Evolutionary conservation across 805 yeast species (phyloP).

Genomic region (Lipomyces yamanashiensis): DNA sequence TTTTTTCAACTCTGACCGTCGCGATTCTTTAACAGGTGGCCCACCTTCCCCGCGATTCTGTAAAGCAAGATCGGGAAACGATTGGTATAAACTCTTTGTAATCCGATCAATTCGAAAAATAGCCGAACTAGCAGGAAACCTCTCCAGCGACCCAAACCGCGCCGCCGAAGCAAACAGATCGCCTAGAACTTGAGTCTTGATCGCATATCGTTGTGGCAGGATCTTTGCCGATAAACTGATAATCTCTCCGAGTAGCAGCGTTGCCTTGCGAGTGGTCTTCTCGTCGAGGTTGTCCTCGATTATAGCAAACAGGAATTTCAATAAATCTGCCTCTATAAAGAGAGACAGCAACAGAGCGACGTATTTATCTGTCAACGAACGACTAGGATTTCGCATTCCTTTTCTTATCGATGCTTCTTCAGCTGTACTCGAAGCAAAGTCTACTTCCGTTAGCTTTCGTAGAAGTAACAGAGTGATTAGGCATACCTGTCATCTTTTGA

Average conservation of each 20-base stretch:
- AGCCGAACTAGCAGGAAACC: conserved; percentile 47
- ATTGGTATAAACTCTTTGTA: conserved; percentile 38
- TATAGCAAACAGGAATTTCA: conserved; percentile 18
- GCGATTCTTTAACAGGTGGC: conserved; percentile 10
- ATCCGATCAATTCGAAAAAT: conserved; percentile 56
- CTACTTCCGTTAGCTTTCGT: conserved; percentile 1
- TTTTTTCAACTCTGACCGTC: conserved; percentile 35
- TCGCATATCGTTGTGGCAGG: conserved; percentile 55
- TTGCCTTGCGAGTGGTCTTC: conserved; percentile 60
- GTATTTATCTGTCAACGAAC: conserved; percentile 57
- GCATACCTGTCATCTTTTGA: conserved; percentile 35
- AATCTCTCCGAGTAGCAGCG: conserved; percentile 67
- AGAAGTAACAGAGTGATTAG: background rate
- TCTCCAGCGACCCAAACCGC: conserved; percentile 31
- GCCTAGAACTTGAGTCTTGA: conserved; percentile 38
- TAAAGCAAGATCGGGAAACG: conserved; percentile 17
- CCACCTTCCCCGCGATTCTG: conserved; percentile 10
- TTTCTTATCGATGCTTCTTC: background rate
- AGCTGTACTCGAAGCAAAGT: background rate
- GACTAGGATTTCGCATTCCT: conserved; percentile 7
- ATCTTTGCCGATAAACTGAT: conserved; percentile 57
- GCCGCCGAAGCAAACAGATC: conserved; percentile 40
- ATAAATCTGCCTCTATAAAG: conserved; percentile 48
- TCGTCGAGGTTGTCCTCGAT: conserved; percentile 46
- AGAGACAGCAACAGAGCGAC: conserved; percentile 63